Conservation (phyloP, 2,329 filamentous ascomycete genomes). For the Apiospora aurea region DNA sequence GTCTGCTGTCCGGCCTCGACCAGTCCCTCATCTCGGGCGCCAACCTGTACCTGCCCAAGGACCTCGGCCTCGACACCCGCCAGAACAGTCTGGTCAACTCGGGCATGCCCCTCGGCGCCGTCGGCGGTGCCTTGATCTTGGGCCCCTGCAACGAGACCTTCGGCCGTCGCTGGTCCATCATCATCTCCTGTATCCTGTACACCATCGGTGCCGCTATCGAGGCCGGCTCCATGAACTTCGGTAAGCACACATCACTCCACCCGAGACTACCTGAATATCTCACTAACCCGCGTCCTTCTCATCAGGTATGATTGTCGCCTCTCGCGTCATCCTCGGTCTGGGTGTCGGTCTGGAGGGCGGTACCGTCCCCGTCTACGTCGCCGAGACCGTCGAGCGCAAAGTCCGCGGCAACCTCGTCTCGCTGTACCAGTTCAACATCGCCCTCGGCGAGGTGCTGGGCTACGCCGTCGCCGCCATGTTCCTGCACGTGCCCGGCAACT, state of each 20-base stretch:
- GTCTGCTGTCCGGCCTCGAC: constrained; percentile 74
- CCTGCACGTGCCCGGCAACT: constrained; percentile 71
- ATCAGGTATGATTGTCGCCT: constrained; percentile 70
- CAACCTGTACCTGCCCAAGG: constrained; percentile 68
- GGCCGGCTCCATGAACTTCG: constrained; percentile 72
- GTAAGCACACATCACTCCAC: constrained; percentile 35
- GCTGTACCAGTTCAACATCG: constrained; percentile 79
- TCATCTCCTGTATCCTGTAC: constrained; percentile 73
- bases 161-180: constrained; percentile 72
- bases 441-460: constrained; percentile 75
- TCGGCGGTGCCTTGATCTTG: constrained; percentile 72
- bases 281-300: not conserved
- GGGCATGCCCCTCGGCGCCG: constrained; percentile 75
- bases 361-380: constrained; percentile 78
- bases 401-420: constrained; percentile 77
- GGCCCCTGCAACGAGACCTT: constrained; percentile 72
- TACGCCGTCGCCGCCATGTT: constrained; percentile 79
- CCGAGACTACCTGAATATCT: not conserved
- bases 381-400: constrained; percentile 72
- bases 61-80: constrained; percentile 59
- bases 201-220: constrained; percentile 73
- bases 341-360: constrained; percentile 78
- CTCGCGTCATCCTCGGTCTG: constrained; percentile 72
- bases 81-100: constrained; percentile 73
- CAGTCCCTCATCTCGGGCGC: constrained; percentile 77